phyloP scores from a whole-genome alignment of 495 filamentous ascomycete species.

The Hypomontagnella monticulosa region DNA sequence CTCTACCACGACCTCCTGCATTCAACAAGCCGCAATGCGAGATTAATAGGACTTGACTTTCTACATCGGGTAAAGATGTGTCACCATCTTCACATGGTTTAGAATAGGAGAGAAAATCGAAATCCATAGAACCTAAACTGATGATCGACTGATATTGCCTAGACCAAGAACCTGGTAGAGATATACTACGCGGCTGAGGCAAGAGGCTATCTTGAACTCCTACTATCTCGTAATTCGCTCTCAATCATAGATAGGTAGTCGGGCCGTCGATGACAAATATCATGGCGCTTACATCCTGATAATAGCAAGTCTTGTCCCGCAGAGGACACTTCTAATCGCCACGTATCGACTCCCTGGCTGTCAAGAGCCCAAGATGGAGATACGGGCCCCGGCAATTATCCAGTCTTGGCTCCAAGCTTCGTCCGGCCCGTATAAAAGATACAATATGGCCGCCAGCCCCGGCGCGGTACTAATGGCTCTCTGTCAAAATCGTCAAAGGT shows the following conservation, averaged over 20 bases:
- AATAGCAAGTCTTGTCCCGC: background rate
- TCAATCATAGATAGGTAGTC: background rate
- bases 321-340: conserved; percentile 4
- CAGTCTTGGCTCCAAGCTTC: background rate
- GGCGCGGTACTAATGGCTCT: background rate
- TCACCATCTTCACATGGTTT: conserved; percentile 5
- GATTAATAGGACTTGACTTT: background rate
- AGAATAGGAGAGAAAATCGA: conserved; percentile 5
- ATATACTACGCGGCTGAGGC: background rate
- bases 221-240: background rate
- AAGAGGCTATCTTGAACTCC: background rate
- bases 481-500: background rate
- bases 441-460: background rate
- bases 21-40: background rate
- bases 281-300: background rate
- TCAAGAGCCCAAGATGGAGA: background rate
- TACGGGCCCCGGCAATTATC: conserved; percentile 1
- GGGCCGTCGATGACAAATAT: conserved; percentile 14
- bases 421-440: conserved; percentile 10
- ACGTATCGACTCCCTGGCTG: background rate
- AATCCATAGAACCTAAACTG: background rate
- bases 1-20: background rate
- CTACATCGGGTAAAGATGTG: background rate
- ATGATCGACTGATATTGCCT: background rate
- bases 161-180: background rate